A percentile compares a stretch with the other conserved stretches of the same genome.
phyloP scores from a whole-genome alignment of 2,329 filamentous ascomycete species.

The Claviceps purpurea region DNA sequence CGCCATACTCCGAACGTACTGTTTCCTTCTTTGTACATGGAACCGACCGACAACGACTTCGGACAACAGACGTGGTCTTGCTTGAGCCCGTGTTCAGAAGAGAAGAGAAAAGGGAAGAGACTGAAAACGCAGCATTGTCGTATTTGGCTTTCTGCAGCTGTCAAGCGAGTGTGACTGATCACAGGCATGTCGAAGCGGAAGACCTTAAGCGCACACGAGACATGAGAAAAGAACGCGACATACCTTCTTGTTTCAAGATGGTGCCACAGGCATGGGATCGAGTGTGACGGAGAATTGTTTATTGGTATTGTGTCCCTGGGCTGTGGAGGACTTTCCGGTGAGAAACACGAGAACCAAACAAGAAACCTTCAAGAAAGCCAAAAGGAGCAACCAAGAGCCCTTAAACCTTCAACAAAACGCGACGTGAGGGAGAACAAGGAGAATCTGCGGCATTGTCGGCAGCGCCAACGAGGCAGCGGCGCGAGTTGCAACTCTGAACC shows the following conservation, averaged over 20 bases:
- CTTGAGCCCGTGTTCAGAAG: too few species aligned
- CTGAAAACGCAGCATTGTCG: background rate
- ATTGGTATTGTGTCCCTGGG: background rate
- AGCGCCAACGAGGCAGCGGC: background rate
- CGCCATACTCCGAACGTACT: background rate
- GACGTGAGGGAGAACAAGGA: background rate
- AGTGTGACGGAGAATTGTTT: background rate
- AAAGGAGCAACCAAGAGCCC: background rate
- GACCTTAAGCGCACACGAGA: background rate
- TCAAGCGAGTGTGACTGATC: slow-evolving; percentile 3
- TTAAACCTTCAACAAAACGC: background rate
- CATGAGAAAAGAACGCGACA: background rate
- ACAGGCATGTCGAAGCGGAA: slow-evolving; percentile 2
- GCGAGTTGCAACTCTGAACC: background rate
- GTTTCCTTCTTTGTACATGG: background rate
- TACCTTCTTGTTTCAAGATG: background rate
- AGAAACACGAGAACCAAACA: background rate
- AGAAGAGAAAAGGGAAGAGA: background rate
- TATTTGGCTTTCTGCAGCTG: slow-evolving; percentile 3
- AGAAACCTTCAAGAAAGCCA: background rate
- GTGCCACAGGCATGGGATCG: background rate
- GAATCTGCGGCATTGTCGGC: background rate
- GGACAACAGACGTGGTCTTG: too few species aligned
- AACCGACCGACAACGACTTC: too few species aligned
- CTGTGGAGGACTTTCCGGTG: background rate